Evolutionary conservation across 2,329 filamentous ascomycete species (phyloP).

Genomic region (Colletotrichum chrysophilum): DNA sequence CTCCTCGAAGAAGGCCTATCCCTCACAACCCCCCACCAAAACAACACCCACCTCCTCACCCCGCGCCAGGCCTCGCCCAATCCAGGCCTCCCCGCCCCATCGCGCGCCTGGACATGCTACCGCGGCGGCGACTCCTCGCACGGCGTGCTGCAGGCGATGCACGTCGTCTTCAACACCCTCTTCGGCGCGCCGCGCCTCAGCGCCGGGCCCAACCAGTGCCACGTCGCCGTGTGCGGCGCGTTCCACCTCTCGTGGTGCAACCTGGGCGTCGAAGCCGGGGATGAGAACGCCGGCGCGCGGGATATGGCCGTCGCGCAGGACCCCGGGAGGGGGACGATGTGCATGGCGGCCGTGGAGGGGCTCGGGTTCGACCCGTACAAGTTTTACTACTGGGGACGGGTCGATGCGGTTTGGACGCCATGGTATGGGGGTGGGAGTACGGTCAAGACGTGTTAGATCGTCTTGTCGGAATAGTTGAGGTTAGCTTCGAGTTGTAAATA

Average conservation of each 20-base stretch:
- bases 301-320: background rate
- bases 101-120: background rate
- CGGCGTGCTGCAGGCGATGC: background rate
- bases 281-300: background rate
- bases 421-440: background rate
- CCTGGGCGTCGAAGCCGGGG: background rate
- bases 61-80: background rate
- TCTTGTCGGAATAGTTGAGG: rapidly evolving
- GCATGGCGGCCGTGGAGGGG: background rate
- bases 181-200: background rate
- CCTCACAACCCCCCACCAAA: background rate
- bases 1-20: no score
- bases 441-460: background rate
- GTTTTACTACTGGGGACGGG: background rate
- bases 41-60: background rate
- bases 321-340: background rate
- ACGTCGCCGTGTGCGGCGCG: background rate
- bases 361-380: background rate
- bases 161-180: background rate
- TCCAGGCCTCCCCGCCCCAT: background rate
- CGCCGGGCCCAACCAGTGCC: background rate
- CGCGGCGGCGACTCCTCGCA: background rate
- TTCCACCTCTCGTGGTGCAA: background rate
- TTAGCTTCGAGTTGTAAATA: background rate
- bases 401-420: background rate